Evolutionary conservation across 1,284 basidiomycete genomes (phyloP), one percentile per base, ranked within the genome.

Genomic region (Neonothopanus nambi): DNA sequence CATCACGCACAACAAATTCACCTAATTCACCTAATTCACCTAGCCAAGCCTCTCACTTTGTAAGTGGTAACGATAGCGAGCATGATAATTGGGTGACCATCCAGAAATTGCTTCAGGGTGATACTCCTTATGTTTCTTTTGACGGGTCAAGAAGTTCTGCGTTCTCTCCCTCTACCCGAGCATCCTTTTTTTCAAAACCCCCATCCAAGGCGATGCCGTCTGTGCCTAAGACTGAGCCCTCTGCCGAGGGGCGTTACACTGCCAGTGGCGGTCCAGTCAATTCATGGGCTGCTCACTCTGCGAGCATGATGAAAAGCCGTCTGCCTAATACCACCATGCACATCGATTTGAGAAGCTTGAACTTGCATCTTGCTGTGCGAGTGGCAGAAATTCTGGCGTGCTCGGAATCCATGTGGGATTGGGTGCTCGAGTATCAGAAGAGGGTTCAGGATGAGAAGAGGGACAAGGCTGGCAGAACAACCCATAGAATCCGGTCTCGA

Each of bases 331-430:
- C 68, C 41, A 74, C 67, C 8, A 63, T 84, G 56, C 70, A 77
- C 42, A 70, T 86, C 26, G 85, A 88, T 66, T 57, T 81, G 49
- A 72, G 75, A 52, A 74, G 76, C 7, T 65, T 87, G 51, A 83
- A 84, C 60, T 65, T 87, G 54, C 84, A 86, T 65, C 71, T 89
- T 21, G 70, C 76, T 17, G 57, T 81, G 56, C 74, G 82, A 13
- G 77, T 78, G 4, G 73, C 77, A 49, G 86, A 87, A 62, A 74
- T 88, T 17, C 59, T 86, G 7, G 84, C 75, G 12, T 88, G 85
- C 59, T 74, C 81, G 0, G 87, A 89, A 67, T 73, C 81, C 28
- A 89, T 89, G 85, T 89, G 87, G 87, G 84, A 85, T 51, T 88
- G 82, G 79, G 77, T 88, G 4, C 60, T 71, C 18, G 75, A 77